These are phyloP conservation scores for Talaromyces sp. DNA, from an alignment of 2,329 filamentous ascomycete species.

Conservation along the genomic window DNA sequence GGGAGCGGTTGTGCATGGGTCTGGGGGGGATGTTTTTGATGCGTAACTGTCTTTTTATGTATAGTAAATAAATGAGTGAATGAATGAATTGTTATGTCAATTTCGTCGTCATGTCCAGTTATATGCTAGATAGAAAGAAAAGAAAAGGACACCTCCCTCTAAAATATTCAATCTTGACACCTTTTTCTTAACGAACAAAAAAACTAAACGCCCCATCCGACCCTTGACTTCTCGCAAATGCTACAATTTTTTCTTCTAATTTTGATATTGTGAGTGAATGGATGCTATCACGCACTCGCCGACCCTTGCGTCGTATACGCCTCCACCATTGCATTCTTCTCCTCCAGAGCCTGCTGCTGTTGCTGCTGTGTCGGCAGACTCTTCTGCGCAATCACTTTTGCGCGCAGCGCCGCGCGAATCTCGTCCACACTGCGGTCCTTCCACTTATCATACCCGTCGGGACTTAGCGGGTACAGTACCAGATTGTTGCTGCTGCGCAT, in stretches of 20 bases:
- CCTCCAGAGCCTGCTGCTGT: not conserved
- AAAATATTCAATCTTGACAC: not conserved
- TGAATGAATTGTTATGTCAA: not conserved
- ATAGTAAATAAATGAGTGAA: not conserved
- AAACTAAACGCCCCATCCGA: too few species aligned
- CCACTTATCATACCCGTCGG: conserved; percentile 46
- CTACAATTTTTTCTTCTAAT: not conserved
- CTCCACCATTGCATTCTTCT: not conserved
- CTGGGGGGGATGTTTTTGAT: conserved; percentile 29
- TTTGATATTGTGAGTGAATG: too few species aligned
- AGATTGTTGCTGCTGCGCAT: conserved; percentile 29
- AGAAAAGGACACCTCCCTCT: too few species aligned
- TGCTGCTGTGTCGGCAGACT: not conserved
- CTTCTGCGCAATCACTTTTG: conserved; percentile 28
- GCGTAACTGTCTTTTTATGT: not conserved
- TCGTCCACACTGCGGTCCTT: conserved; percentile 42
- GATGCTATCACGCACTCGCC: not conserved
- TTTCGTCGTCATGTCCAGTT: not conserved
- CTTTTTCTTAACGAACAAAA: too few species aligned
- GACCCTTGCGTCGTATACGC: not conserved
- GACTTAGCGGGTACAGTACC: conserved; percentile 35
- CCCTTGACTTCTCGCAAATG: too few species aligned
- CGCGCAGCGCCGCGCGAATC: conserved; percentile 37
- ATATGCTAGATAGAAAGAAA: not conserved
- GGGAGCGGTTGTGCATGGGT: conserved; percentile 28